These are phyloP conservation scores for Saccharomyces jurei DNA, from an alignment of 805 yeast species.

Conservation along the genomic window DNA sequence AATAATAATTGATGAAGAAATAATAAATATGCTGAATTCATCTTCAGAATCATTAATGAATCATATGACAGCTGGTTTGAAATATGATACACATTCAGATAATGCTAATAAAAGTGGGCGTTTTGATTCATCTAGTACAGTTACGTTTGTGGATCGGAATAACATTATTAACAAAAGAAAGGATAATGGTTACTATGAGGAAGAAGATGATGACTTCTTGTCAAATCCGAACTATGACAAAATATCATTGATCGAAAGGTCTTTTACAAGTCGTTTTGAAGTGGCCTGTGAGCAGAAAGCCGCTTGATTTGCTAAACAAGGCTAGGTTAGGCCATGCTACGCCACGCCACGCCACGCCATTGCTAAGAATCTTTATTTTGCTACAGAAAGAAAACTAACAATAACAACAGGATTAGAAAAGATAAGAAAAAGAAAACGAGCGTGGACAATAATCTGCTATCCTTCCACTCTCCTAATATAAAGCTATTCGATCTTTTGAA, in stretches of 20 bases:
- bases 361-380: not conserved
- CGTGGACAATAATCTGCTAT: not conserved
- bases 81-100: constrained; percentile 12
- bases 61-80: constrained; percentile 13
- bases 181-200: constrained; percentile 15
- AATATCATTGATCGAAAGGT: not conserved
- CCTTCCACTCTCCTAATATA: not conserved
- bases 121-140: constrained; percentile 8
- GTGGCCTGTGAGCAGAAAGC: not conserved
- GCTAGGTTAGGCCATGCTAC: not conserved
- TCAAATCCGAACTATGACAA: constrained; percentile 23
- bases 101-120: constrained; percentile 17
- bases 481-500: not conserved
- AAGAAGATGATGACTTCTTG: constrained; percentile 39
- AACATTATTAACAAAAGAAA: constrained; percentile 1
- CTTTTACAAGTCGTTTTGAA: not conserved
- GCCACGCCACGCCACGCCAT: not conserved
- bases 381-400: not conserved
- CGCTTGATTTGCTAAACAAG: not conserved
- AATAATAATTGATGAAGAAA: constrained; percentile 5
- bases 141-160: not conserved
- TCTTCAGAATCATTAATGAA: constrained; percentile 10
- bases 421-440: not conserved
- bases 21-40: constrained; percentile 6
- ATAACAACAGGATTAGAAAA: not conserved